Percentiles rank a stretch among this genome's conserved stretches.
phyloP scores from a whole-genome alignment of 164 flowering plant species.

The Piper betle region DNA sequence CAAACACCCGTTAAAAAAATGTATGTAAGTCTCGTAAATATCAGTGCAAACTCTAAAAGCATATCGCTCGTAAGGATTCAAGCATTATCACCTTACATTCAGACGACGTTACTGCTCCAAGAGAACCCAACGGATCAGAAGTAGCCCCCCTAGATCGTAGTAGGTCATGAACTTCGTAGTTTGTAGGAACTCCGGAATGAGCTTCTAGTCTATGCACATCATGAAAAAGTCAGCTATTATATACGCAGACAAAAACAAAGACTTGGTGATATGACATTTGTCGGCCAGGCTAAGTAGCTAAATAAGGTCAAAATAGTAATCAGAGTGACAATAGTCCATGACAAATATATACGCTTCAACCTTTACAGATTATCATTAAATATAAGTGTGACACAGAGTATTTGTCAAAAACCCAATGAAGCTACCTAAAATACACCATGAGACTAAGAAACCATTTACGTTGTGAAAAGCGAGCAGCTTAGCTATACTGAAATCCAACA shows the following conservation, averaged over 20 bases:
- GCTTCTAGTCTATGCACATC: constrained; percentile 18
- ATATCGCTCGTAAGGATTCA: not conserved
- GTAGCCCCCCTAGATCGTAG: constrained; percentile 63
- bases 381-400: not conserved
- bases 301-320: not conserved
- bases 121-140: constrained; percentile 40
- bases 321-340: not conserved
- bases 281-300: not conserved
- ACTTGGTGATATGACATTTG: too few relatives aligned
- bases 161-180: constrained; percentile 76
- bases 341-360: not conserved
- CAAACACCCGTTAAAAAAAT: constrained; percentile 36
- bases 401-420: not conserved
- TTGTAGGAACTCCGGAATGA: constrained; percentile 61
- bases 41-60: not conserved
- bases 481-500: too few relatives aligned
- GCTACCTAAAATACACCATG: not conserved
- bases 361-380: too few relatives aligned
- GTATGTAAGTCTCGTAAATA: not conserved
- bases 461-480: too few relatives aligned
- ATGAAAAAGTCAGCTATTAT: not conserved
- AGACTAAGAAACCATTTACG: not conserved
- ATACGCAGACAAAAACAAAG: not conserved
- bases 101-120: constrained; percentile 31
- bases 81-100: constrained; percentile 46